Conservation (phyloP, 2,329 filamentous ascomycete genomes). For the Karstenula rhodostoma region DNA sequence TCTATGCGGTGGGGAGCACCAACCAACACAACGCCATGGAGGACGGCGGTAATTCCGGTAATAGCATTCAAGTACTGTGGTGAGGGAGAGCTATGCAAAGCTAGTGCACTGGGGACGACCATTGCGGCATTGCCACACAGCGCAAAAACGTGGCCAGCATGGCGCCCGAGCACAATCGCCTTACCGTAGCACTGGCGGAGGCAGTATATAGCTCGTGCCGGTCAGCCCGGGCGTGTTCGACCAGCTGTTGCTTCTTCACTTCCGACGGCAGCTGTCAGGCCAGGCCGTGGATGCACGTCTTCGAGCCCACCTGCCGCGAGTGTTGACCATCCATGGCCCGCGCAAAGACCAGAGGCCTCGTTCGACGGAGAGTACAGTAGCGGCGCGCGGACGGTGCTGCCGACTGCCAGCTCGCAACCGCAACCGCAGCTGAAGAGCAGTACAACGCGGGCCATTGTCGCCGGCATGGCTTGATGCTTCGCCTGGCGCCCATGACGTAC, state of each 20-base stretch:
- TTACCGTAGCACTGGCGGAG: neutral
- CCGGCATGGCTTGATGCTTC: neutral
- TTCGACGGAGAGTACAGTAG: neutral
- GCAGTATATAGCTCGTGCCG: neutral
- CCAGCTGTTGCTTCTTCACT: neutral
- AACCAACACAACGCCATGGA: slow-evolving; percentile 35
- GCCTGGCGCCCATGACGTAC: slow-evolving; percentile 1
- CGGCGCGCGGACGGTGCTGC: neutral
- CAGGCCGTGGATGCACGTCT: neutral
- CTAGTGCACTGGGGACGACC: slow-evolving; percentile 8
- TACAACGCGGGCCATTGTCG: neutral
- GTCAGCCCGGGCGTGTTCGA: neutral
- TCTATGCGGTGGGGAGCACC: slow-evolving; percentile 19
- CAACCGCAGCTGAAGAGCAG: slow-evolving; percentile 1
- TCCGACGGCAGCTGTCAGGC: neutral
- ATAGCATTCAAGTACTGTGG: slow-evolving; percentile 13
- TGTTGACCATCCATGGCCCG: neutral
- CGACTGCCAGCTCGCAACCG: neutral
- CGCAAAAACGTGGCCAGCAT: slow-evolving; percentile 10
- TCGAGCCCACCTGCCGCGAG: neutral
- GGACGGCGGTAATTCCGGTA: slow-evolving; percentile 13
- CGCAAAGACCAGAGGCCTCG: neutral
- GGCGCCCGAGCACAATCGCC: neutral
- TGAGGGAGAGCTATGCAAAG: slow-evolving; percentile 8
- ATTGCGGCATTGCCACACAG: slow-evolving; percentile 14